phyloP scores from a whole-genome alignment of 1,139 yeast genomes.

The Geotrichum siamense region DNA sequence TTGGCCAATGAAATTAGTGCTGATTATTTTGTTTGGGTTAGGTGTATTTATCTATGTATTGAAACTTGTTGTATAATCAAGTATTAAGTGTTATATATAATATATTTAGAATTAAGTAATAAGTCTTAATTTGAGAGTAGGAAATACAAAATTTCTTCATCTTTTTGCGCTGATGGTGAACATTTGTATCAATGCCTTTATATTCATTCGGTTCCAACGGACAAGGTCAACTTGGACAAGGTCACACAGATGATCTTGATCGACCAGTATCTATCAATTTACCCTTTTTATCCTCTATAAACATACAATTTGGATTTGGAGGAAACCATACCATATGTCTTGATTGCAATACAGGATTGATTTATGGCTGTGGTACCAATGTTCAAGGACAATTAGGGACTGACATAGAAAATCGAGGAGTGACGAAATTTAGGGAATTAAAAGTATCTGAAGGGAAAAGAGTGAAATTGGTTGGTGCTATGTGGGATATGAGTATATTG shows the following conservation, averaged over 20 bases:
- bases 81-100: no score
- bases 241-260: slow-evolving; percentile 47
- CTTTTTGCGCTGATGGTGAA: no score
- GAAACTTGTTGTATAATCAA: no score
- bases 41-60: no score
- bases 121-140: no score
- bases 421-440: slow-evolving; percentile 9
- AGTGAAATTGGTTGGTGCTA: slow-evolving; percentile 40
- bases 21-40: slow-evolving; percentile 1
- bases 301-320: slow-evolving; percentile 45
- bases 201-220: slow-evolving; percentile 82
- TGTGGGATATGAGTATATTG: slow-evolving; percentile 71
- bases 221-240: slow-evolving; percentile 62
- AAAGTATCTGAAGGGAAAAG: slow-evolving; percentile 1
- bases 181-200: slow-evolving; percentile 30
- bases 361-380: slow-evolving; percentile 58
- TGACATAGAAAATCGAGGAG: not conserved
- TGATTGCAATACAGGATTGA: slow-evolving; percentile 40
- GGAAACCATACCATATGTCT: slow-evolving; percentile 80
- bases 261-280: slow-evolving; percentile 32
- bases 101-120: no score
- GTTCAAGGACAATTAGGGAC: slow-evolving; percentile 48
- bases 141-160: no score
- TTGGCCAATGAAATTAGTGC: not conserved
- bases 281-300: slow-evolving; percentile 5